Percentiles rank a stretch among this genome's conserved stretches.
phyloP scores from a whole-genome alignment of 129 eudicot genomes.

The carrot (Daucus carota) region DH1_v3.0 NC_030385.2:30664501-30665000 shows the following conservation, averaged over 20 bases:
- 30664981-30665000: too few relatives aligned
- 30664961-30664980: too few relatives aligned
- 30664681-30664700: neutral
- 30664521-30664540: neutral
- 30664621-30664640: neutral
- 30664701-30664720: neutral
- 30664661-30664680: neutral
- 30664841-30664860: too few relatives aligned
- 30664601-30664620: neutral
- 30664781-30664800: neutral
- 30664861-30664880: too few relatives aligned
- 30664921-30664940: neutral
- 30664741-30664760: constrained; percentile 11
- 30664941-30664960: too few relatives aligned
- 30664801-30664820: neutral
- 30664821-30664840: too few relatives aligned
- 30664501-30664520: constrained; percentile 8
- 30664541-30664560: constrained; percentile 2
- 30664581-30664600: neutral
- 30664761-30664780: constrained; percentile 3
- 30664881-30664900: too few relatives aligned
- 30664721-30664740: neutral
- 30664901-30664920: neutral
- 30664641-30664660: neutral
- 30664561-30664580: neutral